Evolutionary conservation across 768 basidiomycete genomes (phyloP), one percentile per base, ranked within the genome.

Genomic region (Leccinum longicurvipes): DNA sequence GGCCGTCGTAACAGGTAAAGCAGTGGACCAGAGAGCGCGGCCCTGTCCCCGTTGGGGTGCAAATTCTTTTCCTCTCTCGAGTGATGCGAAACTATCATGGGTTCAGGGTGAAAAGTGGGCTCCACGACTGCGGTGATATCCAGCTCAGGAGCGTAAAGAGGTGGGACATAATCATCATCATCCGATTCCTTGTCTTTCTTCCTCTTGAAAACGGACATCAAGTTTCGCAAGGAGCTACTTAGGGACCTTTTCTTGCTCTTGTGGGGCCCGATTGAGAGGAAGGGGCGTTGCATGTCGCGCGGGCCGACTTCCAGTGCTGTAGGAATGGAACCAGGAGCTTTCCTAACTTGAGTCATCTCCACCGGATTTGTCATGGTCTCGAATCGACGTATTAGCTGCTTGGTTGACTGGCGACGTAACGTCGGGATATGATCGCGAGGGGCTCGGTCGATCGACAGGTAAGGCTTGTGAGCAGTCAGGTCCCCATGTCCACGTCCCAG

Each of bases 161-260:
- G 52, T 25, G 19, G 46, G 47, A 50, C 21, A 31, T 28, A 54
- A 29, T 70, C 66, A 4, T 62, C 62, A 25, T 68, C 70, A 27
- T 69, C 69, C 1, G 58, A 58, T 47, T 70, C 71, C 53, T 60
- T 68, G 47, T 59, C 56, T 49, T 68, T 73, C 52, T 60, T 68
- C 67, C 82, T 85, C 70, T 78, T 85, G 73, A 87, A 77, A 4
- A 82, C 81, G 6, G 84, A 79, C 44, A 89, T 71, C 28, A 88
- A 66, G 60, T 83, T 87, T 39, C 81, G 78, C 58, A 89, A 72
- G 17, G 86, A 87, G 66, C 81, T 82, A 23, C 85, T 80, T 49
- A 89, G 71, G 5, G 83, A 86, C 9, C 72, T 68, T 49, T 67
- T 69, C 64, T 79, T 84, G 56, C 74, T 77, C 55, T 76, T 78